Evolutionary conservation across 2,329 filamentous ascomycete species (phyloP), one percentile per base, ranked within the genome.

Genomic region (Penicillium fuscoglaucum): DNA sequence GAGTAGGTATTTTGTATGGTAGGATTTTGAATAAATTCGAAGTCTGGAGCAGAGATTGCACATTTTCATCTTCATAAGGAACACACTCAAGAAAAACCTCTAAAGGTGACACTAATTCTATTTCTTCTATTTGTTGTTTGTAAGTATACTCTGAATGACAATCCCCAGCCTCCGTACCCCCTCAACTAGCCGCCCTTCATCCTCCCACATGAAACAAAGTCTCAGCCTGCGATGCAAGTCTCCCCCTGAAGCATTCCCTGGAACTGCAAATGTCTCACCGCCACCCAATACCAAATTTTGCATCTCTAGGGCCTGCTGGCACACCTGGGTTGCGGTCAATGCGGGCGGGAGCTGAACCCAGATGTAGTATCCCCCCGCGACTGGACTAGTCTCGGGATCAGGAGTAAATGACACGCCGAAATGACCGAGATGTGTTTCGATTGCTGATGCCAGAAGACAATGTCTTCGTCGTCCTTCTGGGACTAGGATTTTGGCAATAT

Each of bases 401-500:
- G 59, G 50, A 17, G 53, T 41, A 15, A 66, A 58, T 9, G 54
- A 44, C 6, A 63, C 65, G 0, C 62, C 62, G 2, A 66, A 52
- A 9, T 43, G 59, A 12, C 28, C n/a, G 6, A 67, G 55, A 33
- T 52, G n/a, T 9, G 52, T 39, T 21, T 48, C 45, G 31, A 66
- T 50, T 12, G 57, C 55, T 13, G 58, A 56, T 4, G 41, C 19
- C 5, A 66, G 50, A 17, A 39, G 5, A 2, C 7, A 33, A 28
- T 57, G 55, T 21, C 63, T 61, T 12, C 35, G 47, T 28, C 26
- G 50, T 40, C 60, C 63, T 29, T 59, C 31, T 2, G 63, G 55
- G 8, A 65, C 19, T 4, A 88, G 68, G 2, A 75, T 74, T 2
- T 78, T 66, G 6, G 69, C 65, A 55, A 88, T 82, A 70, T 85